Conservation (phyloP, 495 filamentous ascomycete genomes). For the Talaromyces borbonicus region DNA sequence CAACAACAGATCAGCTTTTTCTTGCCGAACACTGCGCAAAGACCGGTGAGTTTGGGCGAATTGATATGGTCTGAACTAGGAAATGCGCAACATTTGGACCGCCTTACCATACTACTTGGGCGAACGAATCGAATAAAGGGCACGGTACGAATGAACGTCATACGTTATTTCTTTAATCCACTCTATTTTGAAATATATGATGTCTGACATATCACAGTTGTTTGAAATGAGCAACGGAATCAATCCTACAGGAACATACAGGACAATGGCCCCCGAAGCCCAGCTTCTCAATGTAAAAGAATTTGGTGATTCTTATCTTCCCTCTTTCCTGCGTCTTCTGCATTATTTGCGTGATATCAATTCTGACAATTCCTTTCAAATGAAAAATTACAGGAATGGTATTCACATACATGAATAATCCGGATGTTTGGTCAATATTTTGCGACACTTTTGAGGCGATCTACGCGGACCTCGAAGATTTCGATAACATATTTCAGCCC, state of each 20-base stretch:
- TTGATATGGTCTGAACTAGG: neutral
- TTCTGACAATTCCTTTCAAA: no score
- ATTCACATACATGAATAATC: neutral
- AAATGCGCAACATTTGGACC: neutral
- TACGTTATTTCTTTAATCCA: neutral
- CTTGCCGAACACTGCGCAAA: neutral
- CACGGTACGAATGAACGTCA: neutral
- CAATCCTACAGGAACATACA: neutral
- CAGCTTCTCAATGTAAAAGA: neutral
- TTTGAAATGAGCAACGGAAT: neutral
- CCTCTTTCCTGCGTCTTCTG: neutral
- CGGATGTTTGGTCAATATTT: neutral
- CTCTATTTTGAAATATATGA: neutral
- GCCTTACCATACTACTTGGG: neutral
- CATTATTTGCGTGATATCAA: neutral
- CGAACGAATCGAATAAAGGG: neutral
- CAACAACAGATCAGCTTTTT: neutral
- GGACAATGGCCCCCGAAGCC: neutral
- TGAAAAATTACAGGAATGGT: conserved; percentile 2
- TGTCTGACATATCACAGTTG: neutral
- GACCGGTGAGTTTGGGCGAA: neutral
- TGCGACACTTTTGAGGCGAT: conserved; percentile 4
- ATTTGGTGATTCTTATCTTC: neutral
- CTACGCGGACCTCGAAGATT: neutral
- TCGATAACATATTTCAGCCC: neutral